Evolutionary conservation across 371 early-diverging fungal genomes (phyloP).

Genomic region (Mortierella sp.): DNA sequence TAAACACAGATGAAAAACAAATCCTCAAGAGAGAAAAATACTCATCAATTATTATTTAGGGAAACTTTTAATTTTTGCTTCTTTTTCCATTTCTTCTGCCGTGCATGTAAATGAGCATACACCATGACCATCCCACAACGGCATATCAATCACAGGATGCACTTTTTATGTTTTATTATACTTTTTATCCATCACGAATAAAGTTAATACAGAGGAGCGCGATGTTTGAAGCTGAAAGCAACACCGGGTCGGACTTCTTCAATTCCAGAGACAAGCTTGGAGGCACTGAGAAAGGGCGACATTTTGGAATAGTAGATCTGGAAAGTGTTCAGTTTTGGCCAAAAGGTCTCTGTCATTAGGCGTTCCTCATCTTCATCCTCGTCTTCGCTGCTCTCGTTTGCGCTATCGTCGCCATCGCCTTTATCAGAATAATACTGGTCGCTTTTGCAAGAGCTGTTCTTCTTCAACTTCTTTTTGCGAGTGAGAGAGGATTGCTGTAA

Average conservation of each 20-base stretch:
- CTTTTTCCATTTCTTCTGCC: no score
- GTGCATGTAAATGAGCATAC: no score
- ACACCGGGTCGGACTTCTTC: slow-evolving; percentile 22
- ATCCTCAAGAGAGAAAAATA: no score
- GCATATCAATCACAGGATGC: no score
- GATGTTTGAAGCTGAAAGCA: neutral
- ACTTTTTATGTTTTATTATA: no score
- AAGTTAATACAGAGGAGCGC: neutral
- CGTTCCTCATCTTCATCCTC: neutral
- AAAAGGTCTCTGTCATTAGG: slow-evolving; percentile 5
- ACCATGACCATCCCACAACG: no score
- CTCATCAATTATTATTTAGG: no score
- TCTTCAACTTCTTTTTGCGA: neutral
- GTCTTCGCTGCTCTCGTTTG: neutral
- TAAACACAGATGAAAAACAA: no score
- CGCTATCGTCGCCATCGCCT: neutral
- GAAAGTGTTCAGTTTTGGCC: slow-evolving; percentile 26
- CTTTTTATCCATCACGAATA: neutral
- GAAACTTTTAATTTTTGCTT: no score
- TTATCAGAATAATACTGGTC: neutral
- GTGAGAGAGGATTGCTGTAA: neutral
- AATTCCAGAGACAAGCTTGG: neutral
- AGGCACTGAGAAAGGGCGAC: neutral
- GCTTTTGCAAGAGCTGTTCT: neutral
- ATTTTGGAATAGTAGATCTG: neutral